Evolutionary conservation across 2,329 filamentous ascomycete genomes (phyloP), one percentile per base, ranked within the genome.

Genomic region (Diatrype stigma): DNA sequence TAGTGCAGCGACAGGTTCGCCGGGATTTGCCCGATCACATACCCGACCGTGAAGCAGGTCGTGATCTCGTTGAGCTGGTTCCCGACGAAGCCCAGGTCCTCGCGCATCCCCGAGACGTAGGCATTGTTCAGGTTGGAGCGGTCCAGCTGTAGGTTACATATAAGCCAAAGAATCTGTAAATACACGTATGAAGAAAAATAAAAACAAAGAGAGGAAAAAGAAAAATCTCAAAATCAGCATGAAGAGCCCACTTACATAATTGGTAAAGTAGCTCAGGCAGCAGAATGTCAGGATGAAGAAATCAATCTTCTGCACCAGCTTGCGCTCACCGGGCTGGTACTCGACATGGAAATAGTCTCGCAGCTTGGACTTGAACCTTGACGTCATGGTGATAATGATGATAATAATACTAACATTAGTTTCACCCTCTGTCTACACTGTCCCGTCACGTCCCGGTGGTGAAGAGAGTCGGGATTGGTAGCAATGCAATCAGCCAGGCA

Each of bases 241-340:
- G 10, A 23, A 26, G 30, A 35, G 32, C 17, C 10, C 37, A 57
- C 75, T 34, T 58, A 78, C 76, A 55, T 80, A 80, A 59, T 80
- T 80, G 57, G 77, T 69, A 50, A 81, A 76, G 59, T 80, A 81
- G 56, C 73, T 77, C 46, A 85, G 60, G 60, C 81, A 85, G 64
- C 82, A 85, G 60, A 85, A 85, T 0, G 78, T 82, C 42, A 85
- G 64, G 57, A 85, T 84, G 67, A 84, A 85, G 59, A 84, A 84
- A 61, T 85, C 82, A 45, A 84, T 79, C 67, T 81, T 84, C 38
- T 71, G 73, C 6, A 85, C 68, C 28, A 84, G 65, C 52, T 70
- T 71, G 30, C 66, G 64, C 57, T 76, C 73, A 14, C 63, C 63
- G 22, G 64, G 63, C 37, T 60, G 55, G 49, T 66, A 66, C 14